Evolutionary conservation across 1,139 yeast species (phyloP), one percentile per base, ranked within the genome.

Genomic region (Suhomyces choctaworum): DNA sequence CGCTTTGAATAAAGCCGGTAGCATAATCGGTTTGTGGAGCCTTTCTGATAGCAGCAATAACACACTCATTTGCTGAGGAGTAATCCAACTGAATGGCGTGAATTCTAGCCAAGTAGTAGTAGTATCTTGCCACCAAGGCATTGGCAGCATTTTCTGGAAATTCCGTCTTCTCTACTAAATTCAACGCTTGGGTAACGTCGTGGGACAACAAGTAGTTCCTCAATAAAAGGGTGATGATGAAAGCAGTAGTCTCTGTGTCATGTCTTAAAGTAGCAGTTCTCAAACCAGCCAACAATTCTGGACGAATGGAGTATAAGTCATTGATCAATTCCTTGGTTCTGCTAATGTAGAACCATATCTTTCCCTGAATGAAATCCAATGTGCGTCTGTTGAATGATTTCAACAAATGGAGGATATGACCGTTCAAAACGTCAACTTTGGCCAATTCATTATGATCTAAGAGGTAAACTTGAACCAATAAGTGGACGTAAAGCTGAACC

Each of bases 1-100:
- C 95, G 31, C 87, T 79, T 62, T 89, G 96, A 45, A 90, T 63
- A 58, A 94, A 94, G 1, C 98, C 98, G 31, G 76, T 65, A 5
- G 97, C 89, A 45, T 82, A 77, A 31, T 78, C 72, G 2, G 96
- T 87, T 60, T 89, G 97, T 22, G 98, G 98, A n/a, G 96, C 90
- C 61, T 94, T 94, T 67, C 98, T 82, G 36, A 90, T 84, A 6
- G 98, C 96, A 13, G 95, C 88, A 39, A 88, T 84, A 36, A 87
- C 88, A 54, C 81, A 87, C 52, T 90, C 96, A 55, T 84, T 83
- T 2, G 98, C 97, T 15, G 86, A 71, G 1, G 96, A 81, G 62
- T 94, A 94, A 61, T 94, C 94, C 51, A 94, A 77, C 65, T 92
- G 97, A 46, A 92, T 82, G 3, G 97, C 92, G 54, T 82, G 82